Base-by-base conservation (phyloP, 164 flowering plant species). In the Litsea cubeba region DNA sequence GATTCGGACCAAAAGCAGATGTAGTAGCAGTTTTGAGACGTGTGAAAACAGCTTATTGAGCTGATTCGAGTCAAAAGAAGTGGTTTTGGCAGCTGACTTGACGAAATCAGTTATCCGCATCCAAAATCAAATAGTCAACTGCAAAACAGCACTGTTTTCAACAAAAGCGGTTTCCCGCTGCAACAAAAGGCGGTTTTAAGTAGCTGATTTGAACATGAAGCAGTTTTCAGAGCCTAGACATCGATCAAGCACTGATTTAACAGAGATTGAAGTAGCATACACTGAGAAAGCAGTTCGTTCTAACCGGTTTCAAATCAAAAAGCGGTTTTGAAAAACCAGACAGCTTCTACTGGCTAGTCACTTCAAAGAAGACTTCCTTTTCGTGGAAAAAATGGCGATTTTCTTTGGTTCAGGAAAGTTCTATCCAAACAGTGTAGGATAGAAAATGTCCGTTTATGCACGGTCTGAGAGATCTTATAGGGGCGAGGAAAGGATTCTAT, bases 131-230 rank as follows among this genome's bases (percentile, higher is more conserved):
- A 0, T 5, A 40, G 46, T 40, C 46, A 40, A 40, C 46, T 8
- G 8, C 46, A 26, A 25, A 64, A 25, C 32, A 5, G 24, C 67
- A 5, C 28, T 64, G 12, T 3, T 20, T 54, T 54, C 23, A 46
- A 50, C 15, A 50, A 69, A 69, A 69, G 28, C 71, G 71, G 60
- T 49, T 69, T 69, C 20, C 50, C 23, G 69, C 60, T 12, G 60
- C 60, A 54, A 14, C 46, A 8, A 40, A 40, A 40, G 5, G 28
- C 26, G 22, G 30, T 64, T 64, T 64, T 26, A 64, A 64, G 46
- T 40, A 8, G 30, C 67, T 10, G 26, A 4, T 23, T 63, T 26
- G 22, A 26, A 23, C 12, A 3, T 22, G 25, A 63, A 64, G 67
- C 26, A 35, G 67, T 64, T 25, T 64, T 64, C 46, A 40, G 46